Conservation (phyloP, 441 rosid genomes). For the Theobroma grandiflorum region DNA sequence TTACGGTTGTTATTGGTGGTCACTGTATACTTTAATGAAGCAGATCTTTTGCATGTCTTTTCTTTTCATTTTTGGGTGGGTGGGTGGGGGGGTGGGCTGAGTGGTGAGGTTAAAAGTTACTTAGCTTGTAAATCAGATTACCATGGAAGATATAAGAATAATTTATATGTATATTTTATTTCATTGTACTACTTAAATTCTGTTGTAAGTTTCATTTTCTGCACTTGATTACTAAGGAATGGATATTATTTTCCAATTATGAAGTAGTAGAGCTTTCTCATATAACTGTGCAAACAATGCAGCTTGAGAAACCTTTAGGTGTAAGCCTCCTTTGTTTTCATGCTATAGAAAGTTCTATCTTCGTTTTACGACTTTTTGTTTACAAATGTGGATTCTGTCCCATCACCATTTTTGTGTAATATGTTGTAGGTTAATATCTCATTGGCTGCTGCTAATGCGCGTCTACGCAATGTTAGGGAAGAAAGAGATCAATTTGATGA, state of each 20-base stretch:
- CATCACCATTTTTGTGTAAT: not conserved
- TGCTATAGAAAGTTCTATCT: not conserved
- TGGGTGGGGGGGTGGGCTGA: not conserved
- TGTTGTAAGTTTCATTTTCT: not conserved
- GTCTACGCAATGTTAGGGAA: constrained; percentile 81
- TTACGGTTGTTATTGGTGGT: not conserved
- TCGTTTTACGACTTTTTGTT: not conserved
- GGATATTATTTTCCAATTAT: not conserved
- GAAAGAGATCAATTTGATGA: constrained; percentile 97
- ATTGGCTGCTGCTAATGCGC: constrained; percentile 91
- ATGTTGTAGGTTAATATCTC: constrained; percentile 79
- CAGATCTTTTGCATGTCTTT: not conserved
- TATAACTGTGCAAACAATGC: no score
- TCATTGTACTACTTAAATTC: not conserved
- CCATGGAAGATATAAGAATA: constrained; percentile 3
- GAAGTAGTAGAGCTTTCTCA: not conserved
- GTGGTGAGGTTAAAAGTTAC: not conserved
- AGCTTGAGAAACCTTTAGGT: not conserved
- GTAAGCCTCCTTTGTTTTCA: not conserved
- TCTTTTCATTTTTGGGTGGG: not conserved
- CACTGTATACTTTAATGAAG: constrained; percentile 6
- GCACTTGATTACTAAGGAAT: not conserved
- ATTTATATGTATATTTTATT: not conserved
- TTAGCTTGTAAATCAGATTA: not conserved
- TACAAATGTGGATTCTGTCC: constrained; percentile 3